phyloP scores from a whole-genome alignment of 140 eudicot species.

The Ambrosia hybrid region DNA sequence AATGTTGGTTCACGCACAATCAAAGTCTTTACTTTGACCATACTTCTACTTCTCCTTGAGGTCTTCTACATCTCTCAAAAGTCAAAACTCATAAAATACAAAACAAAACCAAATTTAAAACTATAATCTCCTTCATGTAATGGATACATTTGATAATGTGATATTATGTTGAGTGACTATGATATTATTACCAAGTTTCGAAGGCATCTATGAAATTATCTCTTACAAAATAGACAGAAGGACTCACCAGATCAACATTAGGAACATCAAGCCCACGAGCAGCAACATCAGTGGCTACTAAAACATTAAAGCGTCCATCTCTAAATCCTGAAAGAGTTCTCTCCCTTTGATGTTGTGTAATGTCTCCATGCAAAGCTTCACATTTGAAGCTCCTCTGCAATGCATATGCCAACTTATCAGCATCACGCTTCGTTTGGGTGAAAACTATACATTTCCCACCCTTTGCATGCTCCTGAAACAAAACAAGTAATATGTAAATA shows the following conservation, averaged over 20 bases:
- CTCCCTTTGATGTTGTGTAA: slow-evolving; percentile 89
- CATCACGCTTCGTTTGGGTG: slow-evolving; percentile 96
- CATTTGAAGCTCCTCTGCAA: slow-evolving; percentile 60
- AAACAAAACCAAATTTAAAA: too few relatives aligned
- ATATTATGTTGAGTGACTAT: not conserved
- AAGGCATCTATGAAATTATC: not conserved
- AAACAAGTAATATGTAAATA: not conserved
- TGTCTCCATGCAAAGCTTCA: slow-evolving; percentile 96
- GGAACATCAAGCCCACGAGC: slow-evolving; percentile 99
- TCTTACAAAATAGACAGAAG: not conserved
- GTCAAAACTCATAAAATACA: too few relatives aligned
- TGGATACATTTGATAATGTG: not conserved
- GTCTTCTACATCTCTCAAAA: too few relatives aligned
- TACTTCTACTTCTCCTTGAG: too few relatives aligned
- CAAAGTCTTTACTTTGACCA: too few relatives aligned
- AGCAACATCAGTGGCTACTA: slow-evolving; percentile 97
- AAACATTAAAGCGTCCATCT: slow-evolving; percentile 64
- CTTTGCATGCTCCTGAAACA: slow-evolving; percentile 79
- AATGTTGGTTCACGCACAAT: too few relatives aligned
- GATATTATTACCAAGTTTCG: too few relatives aligned
- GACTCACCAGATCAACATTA: slow-evolving; percentile 90
- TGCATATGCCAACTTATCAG: slow-evolving; percentile 68
- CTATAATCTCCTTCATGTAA: too few relatives aligned
- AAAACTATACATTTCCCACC: slow-evolving; percentile 93
- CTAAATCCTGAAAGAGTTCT: slow-evolving; percentile 81